phyloP scores from a whole-genome alignment of 768 basidiomycete species.

The Nevesoporus exiguus region DNA sequence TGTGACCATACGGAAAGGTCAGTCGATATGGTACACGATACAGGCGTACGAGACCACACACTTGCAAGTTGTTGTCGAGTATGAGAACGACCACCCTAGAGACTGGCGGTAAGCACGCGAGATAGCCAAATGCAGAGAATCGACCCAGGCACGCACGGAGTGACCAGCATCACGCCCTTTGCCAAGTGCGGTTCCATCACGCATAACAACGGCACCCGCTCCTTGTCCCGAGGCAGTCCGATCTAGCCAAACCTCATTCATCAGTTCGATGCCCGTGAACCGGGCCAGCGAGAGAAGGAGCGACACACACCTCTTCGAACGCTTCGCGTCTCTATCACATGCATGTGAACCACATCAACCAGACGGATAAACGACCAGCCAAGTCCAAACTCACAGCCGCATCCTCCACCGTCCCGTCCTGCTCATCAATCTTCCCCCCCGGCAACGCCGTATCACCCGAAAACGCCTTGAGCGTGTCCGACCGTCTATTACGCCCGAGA shows the following conservation, averaged over 20 bases:
- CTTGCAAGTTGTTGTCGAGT: slow-evolving; percentile 71
- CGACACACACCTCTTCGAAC: slow-evolving; percentile 70
- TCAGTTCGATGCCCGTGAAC: neutral
- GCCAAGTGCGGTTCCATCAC: slow-evolving; percentile 77
- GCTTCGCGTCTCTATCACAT: slow-evolving; percentile 71
- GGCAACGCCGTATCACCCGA: slow-evolving; percentile 89
- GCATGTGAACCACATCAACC: neutral
- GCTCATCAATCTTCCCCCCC: slow-evolving; percentile 74
- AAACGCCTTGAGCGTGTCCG: slow-evolving; percentile 67
- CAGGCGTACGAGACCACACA: slow-evolving; percentile 24
- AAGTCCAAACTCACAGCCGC: slow-evolving; percentile 56
- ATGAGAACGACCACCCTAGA: slow-evolving; percentile 81
- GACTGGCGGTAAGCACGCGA: neutral
- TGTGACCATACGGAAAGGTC: slow-evolving; percentile 24
- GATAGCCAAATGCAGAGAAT: neutral
- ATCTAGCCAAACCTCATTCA: slow-evolving; percentile 46
- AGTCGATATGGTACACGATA: neutral
- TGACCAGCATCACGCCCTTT: slow-evolving; percentile 69
- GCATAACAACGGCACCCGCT: slow-evolving; percentile 72
- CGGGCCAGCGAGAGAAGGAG: neutral
- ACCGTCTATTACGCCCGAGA: slow-evolving; percentile 48
- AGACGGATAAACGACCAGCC: neutral
- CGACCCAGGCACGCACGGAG: slow-evolving; percentile 60
- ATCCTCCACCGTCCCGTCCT: slow-evolving; percentile 68
- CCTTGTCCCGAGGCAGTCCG: slow-evolving; percentile 70